A percentile compares a stretch with the other conserved stretches of the same genome.
Conservation (phyloP, 2,329 filamentous ascomycete genomes). For the Mariannaea elegans region DNA sequence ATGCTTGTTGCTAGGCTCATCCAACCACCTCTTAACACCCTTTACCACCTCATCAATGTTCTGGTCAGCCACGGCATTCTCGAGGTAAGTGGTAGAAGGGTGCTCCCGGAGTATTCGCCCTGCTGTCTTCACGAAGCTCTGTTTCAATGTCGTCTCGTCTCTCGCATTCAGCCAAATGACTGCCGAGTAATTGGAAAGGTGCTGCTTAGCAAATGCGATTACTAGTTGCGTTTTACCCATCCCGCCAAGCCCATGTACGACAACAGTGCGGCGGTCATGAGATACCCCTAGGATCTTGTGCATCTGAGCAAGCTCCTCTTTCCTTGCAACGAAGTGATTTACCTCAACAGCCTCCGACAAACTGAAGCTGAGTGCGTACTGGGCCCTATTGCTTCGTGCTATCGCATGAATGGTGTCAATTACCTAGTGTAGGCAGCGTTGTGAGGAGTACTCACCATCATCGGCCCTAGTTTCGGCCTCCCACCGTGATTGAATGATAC, state of each 20-base stretch:
- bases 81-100: background rate
- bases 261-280: conserved; percentile 28
- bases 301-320: conserved; percentile 29
- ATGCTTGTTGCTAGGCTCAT: background rate
- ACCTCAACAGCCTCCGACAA: conserved; percentile 3
- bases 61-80: background rate
- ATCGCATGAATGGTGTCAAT: background rate
- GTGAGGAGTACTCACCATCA: background rate
- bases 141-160: conserved; percentile 45
- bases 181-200: conserved; percentile 48
- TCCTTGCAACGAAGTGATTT: conserved; percentile 27
- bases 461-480: conserved; percentile 1
- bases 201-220: conserved; percentile 46
- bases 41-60: background rate
- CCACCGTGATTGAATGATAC: background rate
- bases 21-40: conserved; percentile 3
- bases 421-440: background rate
- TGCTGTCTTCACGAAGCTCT: conserved; percentile 1
- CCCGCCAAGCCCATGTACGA: conserved; percentile 51
- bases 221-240: no score
- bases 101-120: conserved; percentile 3
- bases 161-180: conserved; percentile 55
- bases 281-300: conserved; percentile 12
- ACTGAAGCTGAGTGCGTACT: conserved; percentile 1
- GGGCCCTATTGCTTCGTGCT: conserved; percentile 1